Conservation (phyloP, 73 alveolate species). For the Stentor roeselii region DNA sequence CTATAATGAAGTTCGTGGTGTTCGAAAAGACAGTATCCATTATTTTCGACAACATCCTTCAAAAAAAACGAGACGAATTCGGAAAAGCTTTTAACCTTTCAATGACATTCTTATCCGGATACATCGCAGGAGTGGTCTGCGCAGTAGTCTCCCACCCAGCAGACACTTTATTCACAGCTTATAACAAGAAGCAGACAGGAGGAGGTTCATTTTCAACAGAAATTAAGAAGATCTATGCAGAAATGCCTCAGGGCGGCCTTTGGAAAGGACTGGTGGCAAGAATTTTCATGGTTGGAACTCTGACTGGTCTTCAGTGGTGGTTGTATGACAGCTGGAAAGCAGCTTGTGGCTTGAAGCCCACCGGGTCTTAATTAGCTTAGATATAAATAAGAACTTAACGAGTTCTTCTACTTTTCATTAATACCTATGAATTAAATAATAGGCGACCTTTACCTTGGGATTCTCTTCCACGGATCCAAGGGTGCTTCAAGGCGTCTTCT, state of each 20-base stretch:
- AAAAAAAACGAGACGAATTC: constrained; percentile 55
- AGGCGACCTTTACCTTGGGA: too few species aligned
- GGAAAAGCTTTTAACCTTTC: constrained; percentile 69
- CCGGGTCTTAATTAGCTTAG: too few species aligned
- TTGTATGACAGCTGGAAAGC: constrained; percentile 80
- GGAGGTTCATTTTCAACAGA: too few species aligned
- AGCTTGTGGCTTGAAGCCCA: constrained; percentile 41
- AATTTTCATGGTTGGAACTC: constrained; percentile 85
- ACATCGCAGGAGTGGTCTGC: constrained; percentile 86
- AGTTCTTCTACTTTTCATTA: too few species aligned
- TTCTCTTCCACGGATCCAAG: too few species aligned
- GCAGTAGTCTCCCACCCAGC: constrained; percentile 89
- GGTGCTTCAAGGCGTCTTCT: too few species aligned
- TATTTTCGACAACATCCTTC: constrained; percentile 66
- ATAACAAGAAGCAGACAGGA: constrained; percentile 48
- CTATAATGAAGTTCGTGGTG: constrained; percentile 86
- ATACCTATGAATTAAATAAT: too few species aligned
- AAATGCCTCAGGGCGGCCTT: constrained; percentile 72
- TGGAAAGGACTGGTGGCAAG: constrained; percentile 82
- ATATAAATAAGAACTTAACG: too few species aligned
- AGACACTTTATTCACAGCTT: constrained; percentile 76
- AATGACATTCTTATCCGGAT: constrained; percentile 83
- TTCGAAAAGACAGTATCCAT: constrained; percentile 78
- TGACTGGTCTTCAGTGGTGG: constrained; percentile 89
- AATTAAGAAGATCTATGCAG: constrained; percentile 55